These are phyloP conservation scores for Fusarium pseudocircinatum DNA, from an alignment of 2,329 filamentous ascomycete species.

Conservation along the genomic window DNA sequence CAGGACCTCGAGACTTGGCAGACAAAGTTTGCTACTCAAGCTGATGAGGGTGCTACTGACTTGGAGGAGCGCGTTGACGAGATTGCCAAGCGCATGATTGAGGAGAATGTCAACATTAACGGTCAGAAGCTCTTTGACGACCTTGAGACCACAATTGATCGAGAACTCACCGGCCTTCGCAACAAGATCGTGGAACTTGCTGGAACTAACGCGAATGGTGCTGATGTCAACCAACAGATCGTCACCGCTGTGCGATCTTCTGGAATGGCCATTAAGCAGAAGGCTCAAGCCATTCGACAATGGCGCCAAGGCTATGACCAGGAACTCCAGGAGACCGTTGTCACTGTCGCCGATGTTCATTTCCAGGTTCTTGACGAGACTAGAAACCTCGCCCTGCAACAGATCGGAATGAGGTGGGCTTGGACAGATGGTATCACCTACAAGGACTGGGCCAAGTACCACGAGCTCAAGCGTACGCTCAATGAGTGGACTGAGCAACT, in stretches of 20 bases:
- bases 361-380: conserved; percentile 85
- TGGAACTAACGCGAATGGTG: conserved; percentile 59
- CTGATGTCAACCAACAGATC: conserved; percentile 55
- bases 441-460: conserved; percentile 96
- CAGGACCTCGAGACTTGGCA: conserved; percentile 88
- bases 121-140: conserved; percentile 74
- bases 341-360: conserved; percentile 79
- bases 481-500: conserved; percentile 87
- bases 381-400: conserved; percentile 84
- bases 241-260: conserved; percentile 67
- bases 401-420: conserved; percentile 94
- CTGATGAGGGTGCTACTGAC: conserved; percentile 79
- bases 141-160: conserved; percentile 73
- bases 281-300: conserved; percentile 77
- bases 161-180: conserved; percentile 73
- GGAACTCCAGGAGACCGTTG: conserved; percentile 74
- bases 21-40: conserved; percentile 84
- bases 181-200: conserved; percentile 72
- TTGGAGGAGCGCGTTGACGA: conserved; percentile 77
- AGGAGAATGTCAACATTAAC: conserved; percentile 70
- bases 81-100: conserved; percentile 64
- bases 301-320: conserved; percentile 80
- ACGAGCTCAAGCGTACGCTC: conserved; percentile 84
- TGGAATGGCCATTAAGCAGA: conserved; percentile 78
- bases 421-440: conserved; percentile 97